Percentiles rank a stretch among this genome's conserved stretches.
Evolutionary conservation across 495 filamentous ascomycete genomes (phyloP).

Genomic region (Aspergillus wentii): DNA sequence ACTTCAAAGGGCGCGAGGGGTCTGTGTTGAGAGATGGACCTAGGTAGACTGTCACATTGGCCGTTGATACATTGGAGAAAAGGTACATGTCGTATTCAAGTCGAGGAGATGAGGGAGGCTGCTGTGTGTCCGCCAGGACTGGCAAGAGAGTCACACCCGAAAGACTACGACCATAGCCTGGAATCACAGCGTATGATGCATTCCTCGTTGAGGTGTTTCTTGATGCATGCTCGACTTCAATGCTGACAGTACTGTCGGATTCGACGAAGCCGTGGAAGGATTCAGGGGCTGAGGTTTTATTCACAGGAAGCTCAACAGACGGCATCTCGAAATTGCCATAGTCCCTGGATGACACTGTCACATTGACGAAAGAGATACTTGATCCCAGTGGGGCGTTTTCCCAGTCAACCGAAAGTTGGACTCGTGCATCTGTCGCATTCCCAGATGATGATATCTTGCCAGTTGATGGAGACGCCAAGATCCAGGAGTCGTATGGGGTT

Average conservation of each 20-base stretch:
- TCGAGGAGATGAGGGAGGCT: conserved; percentile 20
- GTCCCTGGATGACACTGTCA: conserved; percentile 13
- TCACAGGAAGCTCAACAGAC: conserved; percentile 53
- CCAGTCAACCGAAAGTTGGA: conserved; percentile 63
- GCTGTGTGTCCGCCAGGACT: conserved; percentile 20
- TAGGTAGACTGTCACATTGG: conserved; percentile 56
- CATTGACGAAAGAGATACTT: conserved; percentile 49
- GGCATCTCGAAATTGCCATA: conserved; percentile 3
- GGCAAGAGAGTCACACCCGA: conserved; percentile 55
- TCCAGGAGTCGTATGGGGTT: conserved; percentile 46
- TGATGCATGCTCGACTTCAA: conserved; percentile 54
- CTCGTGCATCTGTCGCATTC: conserved; percentile 46
- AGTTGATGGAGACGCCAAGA: conserved; percentile 49
- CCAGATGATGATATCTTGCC: conserved; percentile 46
- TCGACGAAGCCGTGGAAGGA: conserved; percentile 65
- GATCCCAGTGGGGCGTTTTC: conserved; percentile 41
- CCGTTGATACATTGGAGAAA: conserved; percentile 44
- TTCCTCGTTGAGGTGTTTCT: conserved; percentile 30
- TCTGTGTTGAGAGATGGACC: conserved; percentile 58
- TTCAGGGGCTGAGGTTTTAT: conserved; percentile 43
- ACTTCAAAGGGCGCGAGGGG: conserved; percentile 53
- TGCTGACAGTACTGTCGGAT: conserved; percentile 53
- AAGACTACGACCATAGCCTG: conserved; percentile 51
- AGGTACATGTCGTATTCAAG: conserved; percentile 64
- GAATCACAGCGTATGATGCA: conserved; percentile 49